Base-by-base conservation (phyloP, 805 yeast species). In the Yueomyces sp. region DNA sequence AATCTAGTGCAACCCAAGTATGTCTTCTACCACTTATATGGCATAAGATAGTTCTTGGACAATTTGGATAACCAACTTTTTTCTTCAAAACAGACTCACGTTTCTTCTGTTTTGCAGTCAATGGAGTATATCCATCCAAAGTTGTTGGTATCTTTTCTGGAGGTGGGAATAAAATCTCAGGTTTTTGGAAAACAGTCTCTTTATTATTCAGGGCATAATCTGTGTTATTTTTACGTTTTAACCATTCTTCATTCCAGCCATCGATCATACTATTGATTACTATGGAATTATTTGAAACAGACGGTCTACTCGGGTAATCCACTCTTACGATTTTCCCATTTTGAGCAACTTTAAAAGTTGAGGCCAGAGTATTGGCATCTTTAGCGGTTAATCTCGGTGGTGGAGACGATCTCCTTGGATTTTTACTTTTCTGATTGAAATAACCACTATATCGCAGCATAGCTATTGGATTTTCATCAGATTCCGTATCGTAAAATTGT, bases 1-100 rank as follows among this genome's bases (percentile, higher is more conserved):
- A 84, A 57, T 84, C 94, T 29, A 84, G 59, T 1, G 86, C 78
- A 8, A 81, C 85, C 94, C 94, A 84, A 0, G 92, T 80, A 63
- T 83, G 90, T 44, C 66, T 69, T 46, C 90, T 65, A 3, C 86
- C 94, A 50, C 79, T 69, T 31, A 84, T 66, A 54, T 81, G 81
- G 30, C 80, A 77, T 56, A 83, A 54, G 4, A 82, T 66, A 1
- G 72, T 70, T 52, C 87, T 66, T 36, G 64, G 62, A 4, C 50
- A 46, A 32, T 51, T 54, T 4, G 57, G 52, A 27, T 45, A 53
- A 19, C 59, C 62, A 4, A 54, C 47, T 28, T 48, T 50, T 31
- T 51, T 47, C 8, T 48, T 42, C 7, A 56, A 34, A 5, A 60
- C 44, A 38, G 42, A 49, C 37, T 52, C 50, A 34, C 45, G 52